A percentile compares a stretch with the other conserved stretches of the same genome.
Conservation (phyloP, 768 basidiomycete species). For the Crucibulum laeve region DNA sequence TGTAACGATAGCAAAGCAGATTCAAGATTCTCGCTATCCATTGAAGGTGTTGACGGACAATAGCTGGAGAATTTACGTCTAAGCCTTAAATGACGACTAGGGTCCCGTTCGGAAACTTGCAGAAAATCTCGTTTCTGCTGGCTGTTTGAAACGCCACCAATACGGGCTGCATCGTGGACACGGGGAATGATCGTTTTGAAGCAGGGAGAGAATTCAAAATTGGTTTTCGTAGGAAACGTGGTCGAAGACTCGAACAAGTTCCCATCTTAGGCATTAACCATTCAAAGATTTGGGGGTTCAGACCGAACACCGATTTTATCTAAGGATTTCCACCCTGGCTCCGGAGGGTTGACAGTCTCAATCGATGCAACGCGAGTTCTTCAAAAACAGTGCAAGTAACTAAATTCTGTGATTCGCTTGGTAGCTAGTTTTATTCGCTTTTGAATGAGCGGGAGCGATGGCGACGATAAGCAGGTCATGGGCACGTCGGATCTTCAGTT, state of each 20-base stretch:
- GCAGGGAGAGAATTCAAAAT: slow-evolving; percentile 2
- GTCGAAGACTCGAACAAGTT: slow-evolving; percentile 1
- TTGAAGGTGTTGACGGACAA: too few species aligned
- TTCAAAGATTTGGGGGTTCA: neutral
- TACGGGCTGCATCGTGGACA: neutral
- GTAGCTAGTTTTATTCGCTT: too few species aligned
- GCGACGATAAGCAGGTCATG: too few species aligned
- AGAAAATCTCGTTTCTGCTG: neutral
- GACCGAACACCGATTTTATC: neutral
- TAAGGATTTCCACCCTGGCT: neutral
- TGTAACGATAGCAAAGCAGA: too few species aligned
- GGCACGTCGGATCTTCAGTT: too few species aligned
- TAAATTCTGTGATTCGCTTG: too few species aligned
- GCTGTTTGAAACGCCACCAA: neutral
- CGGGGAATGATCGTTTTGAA: neutral
- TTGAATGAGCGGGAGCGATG: too few species aligned
- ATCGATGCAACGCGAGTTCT: too few species aligned
- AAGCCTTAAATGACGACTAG: too few species aligned
- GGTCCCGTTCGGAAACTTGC: too few species aligned
- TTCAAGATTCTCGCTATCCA: too few species aligned
- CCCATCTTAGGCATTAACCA: neutral
- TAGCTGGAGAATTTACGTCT: neutral
- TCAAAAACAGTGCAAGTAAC: too few species aligned
- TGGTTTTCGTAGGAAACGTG: slow-evolving; percentile 1
- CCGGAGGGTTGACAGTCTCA: slow-evolving; percentile 1